A percentile compares a stretch with the other conserved stretches of the same genome.
Conservation (phyloP, 495 filamentous ascomycete genomes). For the Trichoderma parareesei region DNA sequence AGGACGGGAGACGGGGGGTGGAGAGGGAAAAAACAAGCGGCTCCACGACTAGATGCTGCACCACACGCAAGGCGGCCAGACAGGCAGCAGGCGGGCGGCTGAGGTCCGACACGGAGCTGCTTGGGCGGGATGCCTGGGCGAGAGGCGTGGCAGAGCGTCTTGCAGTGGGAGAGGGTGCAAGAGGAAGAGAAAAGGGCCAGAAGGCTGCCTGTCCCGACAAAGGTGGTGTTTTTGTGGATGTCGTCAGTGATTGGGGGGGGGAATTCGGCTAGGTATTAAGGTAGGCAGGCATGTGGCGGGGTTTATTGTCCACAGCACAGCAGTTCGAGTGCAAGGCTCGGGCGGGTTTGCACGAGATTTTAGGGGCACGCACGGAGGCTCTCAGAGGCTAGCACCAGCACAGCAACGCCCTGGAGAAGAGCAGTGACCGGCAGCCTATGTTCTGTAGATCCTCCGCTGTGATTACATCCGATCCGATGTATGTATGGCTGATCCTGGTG, state of each 20-base stretch:
- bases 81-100: not conserved
- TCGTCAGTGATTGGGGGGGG: conserved; percentile 9
- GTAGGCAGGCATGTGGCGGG: conserved; percentile 4
- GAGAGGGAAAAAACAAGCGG: conserved; percentile 9
- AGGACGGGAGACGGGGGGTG: not conserved
- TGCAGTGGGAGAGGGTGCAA: not conserved
- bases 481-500: too few relatives aligned
- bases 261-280: not conserved
- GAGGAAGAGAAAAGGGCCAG: not conserved
- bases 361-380: too few relatives aligned
- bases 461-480: too few relatives aligned
- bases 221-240: conserved; percentile 9
- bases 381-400: too few relatives aligned
- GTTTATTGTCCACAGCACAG: not conserved
- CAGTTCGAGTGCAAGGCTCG: not conserved
- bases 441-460: too few relatives aligned
- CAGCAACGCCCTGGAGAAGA: too few relatives aligned
- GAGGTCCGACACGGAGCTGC: not conserved
- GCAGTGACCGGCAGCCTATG: too few relatives aligned
- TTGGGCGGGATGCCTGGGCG: not conserved
- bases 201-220: not conserved
- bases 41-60: not conserved
- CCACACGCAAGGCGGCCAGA: not conserved
- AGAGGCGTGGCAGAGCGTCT: not conserved
- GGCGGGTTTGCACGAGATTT: not conserved